phyloP scores from a whole-genome alignment of 1,139 yeast genomes.

The Yamadazyma spencermartinsiae region DNA sequence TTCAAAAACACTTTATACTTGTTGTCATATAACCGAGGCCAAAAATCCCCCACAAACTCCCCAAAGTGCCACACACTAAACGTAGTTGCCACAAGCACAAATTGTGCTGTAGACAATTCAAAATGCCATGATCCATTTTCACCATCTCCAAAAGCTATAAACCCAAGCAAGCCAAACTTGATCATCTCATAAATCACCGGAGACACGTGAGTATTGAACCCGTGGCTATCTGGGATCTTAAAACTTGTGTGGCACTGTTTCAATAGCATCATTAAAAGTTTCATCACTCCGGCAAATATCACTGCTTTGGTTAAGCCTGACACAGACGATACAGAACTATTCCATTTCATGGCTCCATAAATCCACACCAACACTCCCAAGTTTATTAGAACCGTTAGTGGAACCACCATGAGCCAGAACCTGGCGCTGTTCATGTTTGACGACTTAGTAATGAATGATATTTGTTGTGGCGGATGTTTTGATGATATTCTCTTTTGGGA shows the following conservation, averaged over 20 bases:
- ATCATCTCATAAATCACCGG: slow-evolving; percentile 14
- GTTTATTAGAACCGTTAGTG: background rate
- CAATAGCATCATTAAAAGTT: slow-evolving; percentile 10
- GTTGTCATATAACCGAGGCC: slow-evolving; percentile 12
- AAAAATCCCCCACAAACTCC: slow-evolving; percentile 11
- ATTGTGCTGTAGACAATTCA: slow-evolving; percentile 9
- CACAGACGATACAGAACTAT: slow-evolving; percentile 7
- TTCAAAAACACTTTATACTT: slow-evolving; percentile 11
- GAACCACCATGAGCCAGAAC: slow-evolving; percentile 4
- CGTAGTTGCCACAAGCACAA: slow-evolving; percentile 9
- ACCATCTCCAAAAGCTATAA: slow-evolving; percentile 15
- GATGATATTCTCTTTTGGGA: background rate
- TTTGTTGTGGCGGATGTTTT: background rate
- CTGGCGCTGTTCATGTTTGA: background rate
- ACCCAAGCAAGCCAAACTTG: slow-evolving; percentile 13
- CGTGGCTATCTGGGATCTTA: slow-evolving; percentile 10
- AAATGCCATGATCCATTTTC: slow-evolving; percentile 8
- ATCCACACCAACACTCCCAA: background rate
- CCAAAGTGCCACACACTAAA: slow-evolving; percentile 6
- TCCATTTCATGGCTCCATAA: slow-evolving; percentile 3
- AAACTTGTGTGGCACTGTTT: slow-evolving; percentile 13
- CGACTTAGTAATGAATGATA: background rate
- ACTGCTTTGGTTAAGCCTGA: slow-evolving; percentile 12
- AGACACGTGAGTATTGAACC: slow-evolving; percentile 12
- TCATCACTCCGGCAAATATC: slow-evolving; percentile 11